Evolutionary conservation across 768 basidiomycete genomes (phyloP), one percentile per base, ranked within the genome.

Genomic region (Leucogyrophana mollusca): DNA sequence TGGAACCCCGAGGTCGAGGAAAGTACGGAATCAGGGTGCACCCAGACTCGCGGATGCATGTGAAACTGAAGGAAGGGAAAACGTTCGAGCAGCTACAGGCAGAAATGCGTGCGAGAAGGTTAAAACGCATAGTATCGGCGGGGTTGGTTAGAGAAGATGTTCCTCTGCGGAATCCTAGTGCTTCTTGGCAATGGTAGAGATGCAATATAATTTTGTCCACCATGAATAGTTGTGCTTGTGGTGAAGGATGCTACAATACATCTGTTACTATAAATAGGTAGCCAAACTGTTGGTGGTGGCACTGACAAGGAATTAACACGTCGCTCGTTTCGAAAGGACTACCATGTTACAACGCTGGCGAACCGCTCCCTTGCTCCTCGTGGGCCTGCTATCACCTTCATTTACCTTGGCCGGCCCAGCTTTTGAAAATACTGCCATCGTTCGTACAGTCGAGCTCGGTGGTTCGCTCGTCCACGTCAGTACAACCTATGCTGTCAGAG

Each of bases 341-440:
- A 71, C 70, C 53, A 76, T 79, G 73, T 67, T 69, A 58, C 50
- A 48, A 45, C 69, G 65, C 61, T 72, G 66, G 67, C 73, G 73
- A 73, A 71, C 59, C 57, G 63, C 68, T 50, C 62, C 80, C 47
- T 63, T 79, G 53, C 68, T 80, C 55, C 62, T 80, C 39, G 59
- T 57, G 40, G 52, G 61, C 46, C 56, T 79, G 9, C 59, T 81
- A 11, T 59, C 68, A 41, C 64, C 70, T 32, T 62, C 72, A 21
- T 60, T 71, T 20, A 61, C 68, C 24, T 65, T 70, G 24, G 72
- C 72, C 4, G 62, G 66, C 51, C 71, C 72, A 56, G 76, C 83
- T 2, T 91, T 91, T 68, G 90, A 91, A 77, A 93, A 93, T 56
- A 90, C 87, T 17, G 90, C 87, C 52, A 78, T 98, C 50, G 89